phyloP scores from a whole-genome alignment of 768 basidiomycete genomes.

The Mrakia blollopis region DNA sequence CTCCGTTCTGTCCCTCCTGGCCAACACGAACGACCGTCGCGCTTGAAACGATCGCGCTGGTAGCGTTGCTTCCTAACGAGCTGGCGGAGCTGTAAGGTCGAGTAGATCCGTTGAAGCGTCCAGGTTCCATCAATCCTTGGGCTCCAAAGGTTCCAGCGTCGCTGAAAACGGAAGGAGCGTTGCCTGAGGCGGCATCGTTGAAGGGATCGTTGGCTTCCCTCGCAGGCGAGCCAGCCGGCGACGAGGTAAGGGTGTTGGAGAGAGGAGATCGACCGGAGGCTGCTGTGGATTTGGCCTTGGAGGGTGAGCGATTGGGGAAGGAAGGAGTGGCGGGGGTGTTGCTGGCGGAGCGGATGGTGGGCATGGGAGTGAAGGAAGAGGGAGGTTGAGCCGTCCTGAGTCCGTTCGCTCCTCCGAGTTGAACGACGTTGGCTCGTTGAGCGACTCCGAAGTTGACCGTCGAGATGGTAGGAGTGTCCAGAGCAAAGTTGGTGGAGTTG shows the following conservation, averaged over 20 bases:
- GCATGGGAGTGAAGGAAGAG: neutral
- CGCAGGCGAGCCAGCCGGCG: neutral
- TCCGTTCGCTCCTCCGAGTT: conserved; percentile 13
- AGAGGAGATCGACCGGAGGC: conserved; percentile 26
- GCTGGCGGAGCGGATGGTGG: neutral
- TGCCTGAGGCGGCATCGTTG: conserved; percentile 17
- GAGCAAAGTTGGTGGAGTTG: conserved; percentile 30
- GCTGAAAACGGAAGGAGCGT: neutral
- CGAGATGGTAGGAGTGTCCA: conserved; percentile 31
- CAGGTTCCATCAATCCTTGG: neutral
- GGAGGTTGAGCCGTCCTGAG: neutral
- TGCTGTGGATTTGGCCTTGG: conserved; percentile 3
- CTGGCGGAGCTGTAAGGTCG: conserved; percentile 17
- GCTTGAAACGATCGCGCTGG: conserved; percentile 1
- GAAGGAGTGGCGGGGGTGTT: neutral
- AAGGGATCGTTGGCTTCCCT: conserved; percentile 27
- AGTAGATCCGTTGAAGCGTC: neutral
- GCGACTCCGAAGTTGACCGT: conserved; percentile 32
- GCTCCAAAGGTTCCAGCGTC: conserved; percentile 14
- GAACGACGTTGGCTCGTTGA: conserved; percentile 27
- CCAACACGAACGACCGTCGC: conserved; percentile 30
- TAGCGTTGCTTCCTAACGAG: conserved; percentile 9
- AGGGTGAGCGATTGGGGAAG: neutral
- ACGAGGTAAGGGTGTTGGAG: conserved; percentile 7
- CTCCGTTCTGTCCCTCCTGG: conserved; percentile 11